Conservation (phyloP, 305 asterid species). For the Fraxinus ornus region DNA sequence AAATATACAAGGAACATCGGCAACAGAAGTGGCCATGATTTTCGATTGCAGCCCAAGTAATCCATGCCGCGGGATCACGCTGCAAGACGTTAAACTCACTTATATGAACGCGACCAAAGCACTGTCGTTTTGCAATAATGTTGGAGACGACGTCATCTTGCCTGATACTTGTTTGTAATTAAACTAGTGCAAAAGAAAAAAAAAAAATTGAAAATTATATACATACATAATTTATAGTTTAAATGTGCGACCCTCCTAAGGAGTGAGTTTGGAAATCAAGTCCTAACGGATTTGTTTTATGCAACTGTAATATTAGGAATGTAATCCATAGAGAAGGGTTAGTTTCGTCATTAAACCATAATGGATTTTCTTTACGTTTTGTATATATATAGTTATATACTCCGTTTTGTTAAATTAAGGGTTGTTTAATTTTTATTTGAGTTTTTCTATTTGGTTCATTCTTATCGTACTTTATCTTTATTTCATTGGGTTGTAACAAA, state of each 20-base stretch:
- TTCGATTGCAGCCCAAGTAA: constrained; percentile 52
- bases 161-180: constrained; percentile 44
- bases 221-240: not conserved
- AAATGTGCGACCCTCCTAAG: not conserved
- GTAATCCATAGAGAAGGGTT: not conserved
- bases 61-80: constrained; percentile 43
- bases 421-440: too few species aligned
- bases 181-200: not conserved
- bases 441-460: too few species aligned
- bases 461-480: too few species aligned
- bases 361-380: too few species aligned
- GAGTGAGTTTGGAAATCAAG: constrained; percentile 1
- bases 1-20: constrained; percentile 52
- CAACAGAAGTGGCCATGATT: constrained; percentile 42
- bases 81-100: constrained; percentile 51
- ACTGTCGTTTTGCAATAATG: constrained; percentile 49
- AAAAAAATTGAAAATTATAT: not conserved
- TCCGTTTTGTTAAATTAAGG: not conserved
- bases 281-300: not conserved
- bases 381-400: not conserved
- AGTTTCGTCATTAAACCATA: too few species aligned
- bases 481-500: too few species aligned
- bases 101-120: constrained; percentile 37
- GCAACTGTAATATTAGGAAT: not conserved
- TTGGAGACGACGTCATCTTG: constrained; percentile 46